Base-by-base conservation (phyloP, 768 basidiomycete species). In the Tylopilus subfusipes region DNA sequence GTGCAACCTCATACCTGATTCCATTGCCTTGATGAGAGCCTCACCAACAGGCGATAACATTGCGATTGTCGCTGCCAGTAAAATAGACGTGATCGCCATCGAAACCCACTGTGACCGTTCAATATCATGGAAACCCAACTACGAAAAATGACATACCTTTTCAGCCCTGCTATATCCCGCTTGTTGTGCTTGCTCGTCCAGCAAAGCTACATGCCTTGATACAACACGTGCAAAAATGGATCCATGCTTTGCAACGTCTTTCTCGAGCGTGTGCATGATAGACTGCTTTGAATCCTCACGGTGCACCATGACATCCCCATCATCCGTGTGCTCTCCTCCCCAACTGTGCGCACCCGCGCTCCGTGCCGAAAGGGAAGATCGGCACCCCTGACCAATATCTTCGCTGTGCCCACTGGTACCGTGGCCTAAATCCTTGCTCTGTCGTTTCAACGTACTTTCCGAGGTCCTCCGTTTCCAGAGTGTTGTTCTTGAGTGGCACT, bases 171-270 rank as follows among this genome's bases (percentile, higher is more conserved):
- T 18, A 68, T 75, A 55, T 55, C 68, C 29, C 11, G 51, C 59
- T 42, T 22, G 52, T 25, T 64, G 59, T 5, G 36, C 39, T 25
- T 53, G 56, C 11, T 58, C 55, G 10, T 55, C 42, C 18, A n/a
- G 40, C 5, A 16, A 27, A 10, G 36, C 44, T 11, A 36, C 42
- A 6, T 58, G 51, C 61, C 62, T 69, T 66, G 72, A 25, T 62
- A 69, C 53, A 21, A 33, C 44, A 14, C 54, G 64, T 16, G 44
- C 55, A 36, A 67, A 54, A 14, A 57, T 6, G 4, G 59, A 59
- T 8, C 65, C 68, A 36, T 69, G 71, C 52, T 73, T 73, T 43
- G 66, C 67, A 4, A 64, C 63, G 4, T 72, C 68, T 9, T 68
- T 66, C 4, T 54, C 50, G 1, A 42, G 40, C 13, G 27, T 16